Conservation (phyloP, 1,139 yeast species). For the Magnusiomyces paraingens region DNA sequence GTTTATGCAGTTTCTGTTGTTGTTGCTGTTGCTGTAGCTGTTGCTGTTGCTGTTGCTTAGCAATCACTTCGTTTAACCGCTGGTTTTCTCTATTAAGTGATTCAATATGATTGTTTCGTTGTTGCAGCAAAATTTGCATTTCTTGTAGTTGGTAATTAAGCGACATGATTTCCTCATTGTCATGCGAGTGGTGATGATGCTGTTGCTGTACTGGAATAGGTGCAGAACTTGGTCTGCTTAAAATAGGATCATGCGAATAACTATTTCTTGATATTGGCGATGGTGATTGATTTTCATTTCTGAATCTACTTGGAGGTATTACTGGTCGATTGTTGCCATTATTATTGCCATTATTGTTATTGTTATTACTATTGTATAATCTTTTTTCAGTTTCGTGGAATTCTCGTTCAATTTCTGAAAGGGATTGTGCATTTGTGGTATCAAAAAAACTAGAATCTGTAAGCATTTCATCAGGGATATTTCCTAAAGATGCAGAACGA, state of each 20-base stretch:
- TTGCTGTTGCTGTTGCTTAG: background rate
- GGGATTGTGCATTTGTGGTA: constrained; percentile 2
- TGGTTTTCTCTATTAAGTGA: too few relatives aligned
- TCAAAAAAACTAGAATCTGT: constrained; percentile 3
- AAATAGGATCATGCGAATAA: background rate
- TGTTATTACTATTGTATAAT: constrained; percentile 2
- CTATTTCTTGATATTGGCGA: background rate
- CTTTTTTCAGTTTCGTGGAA: constrained; percentile 9
- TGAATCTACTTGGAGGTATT: background rate
- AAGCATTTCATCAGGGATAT: background rate
- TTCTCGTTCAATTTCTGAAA: constrained; percentile 14
- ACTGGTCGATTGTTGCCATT: too few relatives aligned
- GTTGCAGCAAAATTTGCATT: too few relatives aligned
- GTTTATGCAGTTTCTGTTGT: background rate
- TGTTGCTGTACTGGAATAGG: constrained; percentile 5
- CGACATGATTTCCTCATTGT: background rate
- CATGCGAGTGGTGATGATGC: constrained; percentile 6
- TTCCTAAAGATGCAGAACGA: constrained; percentile 3
- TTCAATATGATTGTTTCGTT: too few relatives aligned
- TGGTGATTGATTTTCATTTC: background rate
- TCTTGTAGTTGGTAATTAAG: background rate
- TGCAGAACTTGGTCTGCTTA: background rate
- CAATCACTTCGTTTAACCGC: too few relatives aligned
- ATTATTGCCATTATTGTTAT: too few relatives aligned
- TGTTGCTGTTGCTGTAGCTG: background rate